Percentiles rank a stretch among this genome's conserved stretches.
Conservation (phyloP, 2,329 filamentous ascomycete genomes). For the Clathrospora elynae region DNA sequence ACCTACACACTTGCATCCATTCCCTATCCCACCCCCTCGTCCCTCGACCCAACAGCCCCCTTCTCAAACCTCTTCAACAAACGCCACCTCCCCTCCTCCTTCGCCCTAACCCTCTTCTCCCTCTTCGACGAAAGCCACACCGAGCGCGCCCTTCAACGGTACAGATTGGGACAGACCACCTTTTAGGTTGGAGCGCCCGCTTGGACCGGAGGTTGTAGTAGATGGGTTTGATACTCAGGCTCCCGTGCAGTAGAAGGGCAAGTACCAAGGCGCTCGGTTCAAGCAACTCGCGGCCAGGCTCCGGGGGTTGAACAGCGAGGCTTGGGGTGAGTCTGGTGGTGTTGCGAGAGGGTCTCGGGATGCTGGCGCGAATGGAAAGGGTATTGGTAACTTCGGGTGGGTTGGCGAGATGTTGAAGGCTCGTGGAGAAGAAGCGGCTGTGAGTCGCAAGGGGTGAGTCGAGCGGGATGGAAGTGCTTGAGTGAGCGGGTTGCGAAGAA, state of each 20-base stretch:
- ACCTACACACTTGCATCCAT: neutral
- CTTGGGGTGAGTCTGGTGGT: constrained; percentile 23
- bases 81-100: constrained; percentile 19
- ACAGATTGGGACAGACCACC: constrained; percentile 17
- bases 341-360: constrained; percentile 20
- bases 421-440: neutral
- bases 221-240: constrained; percentile 39
- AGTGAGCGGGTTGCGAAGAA: too few relatives aligned
- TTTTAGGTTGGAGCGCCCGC: constrained; percentile 12
- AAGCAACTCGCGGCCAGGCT: constrained; percentile 22
- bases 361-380: constrained; percentile 29
- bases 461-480: constrained; percentile 7
- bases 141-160: constrained; percentile 25
- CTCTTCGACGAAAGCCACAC: constrained; percentile 34
- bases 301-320: constrained; percentile 23
- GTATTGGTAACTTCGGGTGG: constrained; percentile 29
- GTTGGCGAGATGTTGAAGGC: constrained; percentile 9
- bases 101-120: constrained; percentile 33
- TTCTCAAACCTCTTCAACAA: constrained; percentile 34
- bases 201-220: constrained; percentile 36
- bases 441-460: constrained; percentile 2
- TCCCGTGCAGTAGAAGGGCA: constrained; percentile 31
- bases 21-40: neutral
- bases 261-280: constrained; percentile 28
- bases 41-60: neutral